phyloP scores from a whole-genome alignment of 148 eudicot genomes.

The Pharnaceum exiguum region DNA sequence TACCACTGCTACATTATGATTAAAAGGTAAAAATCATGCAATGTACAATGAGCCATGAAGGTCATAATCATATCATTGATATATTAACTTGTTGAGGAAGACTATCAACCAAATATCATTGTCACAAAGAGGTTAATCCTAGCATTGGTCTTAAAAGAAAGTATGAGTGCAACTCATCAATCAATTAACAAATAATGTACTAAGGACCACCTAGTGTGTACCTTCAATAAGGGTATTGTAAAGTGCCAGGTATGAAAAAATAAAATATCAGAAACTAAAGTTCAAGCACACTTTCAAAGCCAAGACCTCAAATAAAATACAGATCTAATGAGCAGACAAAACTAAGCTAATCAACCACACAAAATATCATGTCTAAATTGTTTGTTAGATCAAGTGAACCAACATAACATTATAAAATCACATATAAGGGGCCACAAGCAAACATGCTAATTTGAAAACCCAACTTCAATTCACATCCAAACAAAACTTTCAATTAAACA shows the following conservation, averaged over 20 bases:
- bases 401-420: no score
- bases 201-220: not conserved
- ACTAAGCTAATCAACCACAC: not conserved
- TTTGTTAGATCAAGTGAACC: constrained; percentile 8
- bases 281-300: not conserved
- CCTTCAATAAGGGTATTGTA: not conserved
- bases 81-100: not conserved
- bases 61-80: no score
- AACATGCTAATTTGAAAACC: no score
- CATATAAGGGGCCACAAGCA: no score
- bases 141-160: no score
- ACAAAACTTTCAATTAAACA: no score
- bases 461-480: no score
- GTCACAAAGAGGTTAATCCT: not conserved
- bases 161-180: not conserved
- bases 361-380: no score
- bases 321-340: constrained; percentile 8
- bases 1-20: no score
- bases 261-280: not conserved
- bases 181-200: not conserved
- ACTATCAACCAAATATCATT: not conserved
- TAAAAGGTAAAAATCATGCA: not conserved
- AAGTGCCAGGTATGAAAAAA: not conserved
- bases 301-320: not conserved
- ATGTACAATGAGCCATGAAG: not conserved